These are phyloP conservation scores for Gossypium arboreum DNA, from an alignment of 345 rosid genomes.

Conservation along the genomic window DNA sequence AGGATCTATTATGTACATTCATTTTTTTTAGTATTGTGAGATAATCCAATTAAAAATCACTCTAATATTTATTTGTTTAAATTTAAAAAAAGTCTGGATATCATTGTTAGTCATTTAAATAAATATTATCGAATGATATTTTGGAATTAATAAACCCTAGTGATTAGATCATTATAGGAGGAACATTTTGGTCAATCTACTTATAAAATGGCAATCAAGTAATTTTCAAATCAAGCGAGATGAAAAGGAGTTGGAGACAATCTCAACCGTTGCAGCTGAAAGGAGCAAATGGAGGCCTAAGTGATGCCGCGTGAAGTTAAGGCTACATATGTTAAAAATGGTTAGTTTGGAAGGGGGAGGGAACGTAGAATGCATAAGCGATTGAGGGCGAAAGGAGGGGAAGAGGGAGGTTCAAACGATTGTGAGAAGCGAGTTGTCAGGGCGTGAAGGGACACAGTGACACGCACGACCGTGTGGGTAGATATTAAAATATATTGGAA, in stretches of 20 bases:
- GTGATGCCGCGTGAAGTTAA: background rate
- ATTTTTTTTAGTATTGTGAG: too few species aligned
- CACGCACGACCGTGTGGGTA: conserved; percentile 30
- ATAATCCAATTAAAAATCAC: too few species aligned
- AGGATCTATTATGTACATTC: too few species aligned
- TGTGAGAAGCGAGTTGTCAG: conserved; percentile 41
- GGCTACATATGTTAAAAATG: background rate
- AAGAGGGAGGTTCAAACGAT: conserved; percentile 38
- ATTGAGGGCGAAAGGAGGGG: background rate
- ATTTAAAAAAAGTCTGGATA: too few species aligned
- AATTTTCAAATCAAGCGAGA: background rate
- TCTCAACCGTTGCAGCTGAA: background rate
- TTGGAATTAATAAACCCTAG: too few species aligned
- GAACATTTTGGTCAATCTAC: background rate
- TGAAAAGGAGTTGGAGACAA: conserved; percentile 11
- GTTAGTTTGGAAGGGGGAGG: too few species aligned
- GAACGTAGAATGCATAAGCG: too few species aligned
- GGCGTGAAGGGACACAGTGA: conserved; percentile 37
- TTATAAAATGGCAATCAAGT: background rate
- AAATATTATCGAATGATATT: too few species aligned
- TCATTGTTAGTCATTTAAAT: too few species aligned
- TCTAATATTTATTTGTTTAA: too few species aligned
- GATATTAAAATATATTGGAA: too few species aligned
- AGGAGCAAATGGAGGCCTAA: background rate
- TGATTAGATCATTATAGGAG: too few species aligned